These are phyloP conservation scores for Smittium culicis DNA, from an alignment of 371 early-diverging fungal genomes.

Conservation along the genomic window DNA sequence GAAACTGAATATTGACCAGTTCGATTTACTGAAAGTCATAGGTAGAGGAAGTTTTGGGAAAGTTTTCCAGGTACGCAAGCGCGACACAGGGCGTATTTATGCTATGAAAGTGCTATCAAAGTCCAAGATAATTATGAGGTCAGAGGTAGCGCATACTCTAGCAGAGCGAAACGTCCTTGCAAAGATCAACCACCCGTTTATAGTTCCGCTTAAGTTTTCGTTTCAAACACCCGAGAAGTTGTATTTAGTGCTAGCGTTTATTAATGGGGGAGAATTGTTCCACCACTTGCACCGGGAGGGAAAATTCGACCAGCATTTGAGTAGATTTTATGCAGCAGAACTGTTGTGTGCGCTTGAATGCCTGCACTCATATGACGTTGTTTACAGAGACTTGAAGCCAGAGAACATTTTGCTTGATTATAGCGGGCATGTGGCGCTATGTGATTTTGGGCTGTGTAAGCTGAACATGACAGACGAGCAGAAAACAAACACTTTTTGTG, in stretches of 20 bases:
- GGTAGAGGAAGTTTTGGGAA: constrained; percentile 99
- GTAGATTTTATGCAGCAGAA: constrained; percentile 66
- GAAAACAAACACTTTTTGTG: constrained; percentile 94
- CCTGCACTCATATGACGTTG: constrained; percentile 79
- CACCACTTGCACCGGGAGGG: constrained; percentile 44
- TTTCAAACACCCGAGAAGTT: constrained; percentile 73
- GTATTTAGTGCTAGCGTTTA: constrained; percentile 87
- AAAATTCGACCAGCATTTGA: constrained; percentile 78
- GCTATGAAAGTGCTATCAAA: constrained; percentile 97
- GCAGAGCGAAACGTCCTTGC: constrained; percentile 91
- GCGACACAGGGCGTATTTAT: constrained; percentile 46
- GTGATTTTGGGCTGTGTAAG: constrained; percentile 99
- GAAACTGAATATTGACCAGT: constrained; percentile 42
- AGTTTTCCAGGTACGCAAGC: constrained; percentile 75
- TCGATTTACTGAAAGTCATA: constrained; percentile 56
- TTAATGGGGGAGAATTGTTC: constrained; percentile 91
- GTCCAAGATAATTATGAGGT: constrained; percentile 79
- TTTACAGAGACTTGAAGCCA: constrained; percentile 90
- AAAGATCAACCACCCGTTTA: constrained; percentile 74
- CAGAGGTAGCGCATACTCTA: constrained; percentile 94
- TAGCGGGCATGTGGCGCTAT: constrained; percentile 95
- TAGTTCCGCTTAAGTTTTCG: constrained; percentile 84
- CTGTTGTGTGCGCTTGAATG: constrained; percentile 62
- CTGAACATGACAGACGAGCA: constrained; percentile 77
- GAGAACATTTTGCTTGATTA: constrained; percentile 75